phyloP scores from a whole-genome alignment of 768 basidiomycete species.

The Rhodotorula kratochvilovae region DNA sequence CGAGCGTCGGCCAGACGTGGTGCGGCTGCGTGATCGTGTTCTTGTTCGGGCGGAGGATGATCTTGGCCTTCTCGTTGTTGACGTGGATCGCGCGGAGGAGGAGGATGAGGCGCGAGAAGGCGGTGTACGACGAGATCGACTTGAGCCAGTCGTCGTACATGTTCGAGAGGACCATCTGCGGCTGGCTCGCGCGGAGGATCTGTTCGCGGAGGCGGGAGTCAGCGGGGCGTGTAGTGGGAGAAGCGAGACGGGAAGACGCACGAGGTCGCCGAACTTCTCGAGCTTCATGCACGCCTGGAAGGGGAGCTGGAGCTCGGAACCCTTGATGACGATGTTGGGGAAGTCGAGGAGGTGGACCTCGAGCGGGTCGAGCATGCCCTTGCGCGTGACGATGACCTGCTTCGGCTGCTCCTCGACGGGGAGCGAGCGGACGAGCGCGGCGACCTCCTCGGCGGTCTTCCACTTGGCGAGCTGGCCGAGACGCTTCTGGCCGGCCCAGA shows the following conservation, averaged over 20 bases:
- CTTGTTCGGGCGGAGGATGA: constrained; percentile 95
- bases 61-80: constrained; percentile 99
- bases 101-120: constrained; percentile 96
- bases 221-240: background rate
- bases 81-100: constrained; percentile 94
- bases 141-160: constrained; percentile 99
- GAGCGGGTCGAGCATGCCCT: constrained; percentile 92
- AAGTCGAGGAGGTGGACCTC: constrained; percentile 99
- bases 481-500: constrained; percentile 99
- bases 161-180: constrained; percentile 98
- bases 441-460: constrained; percentile 99
- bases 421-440: constrained; percentile 88
- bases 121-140: constrained; percentile 97
- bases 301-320: constrained; percentile 91
- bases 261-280: constrained; percentile 99
- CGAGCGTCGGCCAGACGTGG: constrained; percentile 92
- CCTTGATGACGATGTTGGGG: constrained; percentile 99
- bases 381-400: constrained; percentile 97
- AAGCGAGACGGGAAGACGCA: constrained; percentile 56
- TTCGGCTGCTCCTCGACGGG: constrained; percentile 99
- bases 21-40: constrained; percentile 94
- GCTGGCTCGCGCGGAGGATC: constrained; percentile 81
- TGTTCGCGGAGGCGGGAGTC: background rate
- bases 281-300: constrained; percentile 99
- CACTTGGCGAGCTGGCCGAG: constrained; percentile 98